Evolutionary conservation across 2,329 filamentous ascomycete genomes (phyloP).

Genomic region (Penicillium frequentans): DNA sequence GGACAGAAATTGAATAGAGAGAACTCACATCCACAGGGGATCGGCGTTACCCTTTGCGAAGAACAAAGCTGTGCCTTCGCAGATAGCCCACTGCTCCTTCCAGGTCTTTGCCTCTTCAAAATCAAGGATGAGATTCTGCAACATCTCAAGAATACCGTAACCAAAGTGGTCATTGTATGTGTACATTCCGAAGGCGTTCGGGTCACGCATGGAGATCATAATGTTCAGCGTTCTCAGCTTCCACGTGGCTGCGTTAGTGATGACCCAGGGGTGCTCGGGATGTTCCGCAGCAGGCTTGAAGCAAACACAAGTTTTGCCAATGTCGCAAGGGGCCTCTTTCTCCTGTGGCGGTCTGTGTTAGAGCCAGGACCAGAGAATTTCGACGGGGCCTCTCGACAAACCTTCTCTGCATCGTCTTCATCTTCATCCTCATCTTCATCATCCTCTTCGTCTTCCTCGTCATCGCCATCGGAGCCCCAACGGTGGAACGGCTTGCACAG

Average conservation of each 20-base stretch:
- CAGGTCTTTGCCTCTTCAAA: conserved; percentile 39
- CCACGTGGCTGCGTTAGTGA: neutral
- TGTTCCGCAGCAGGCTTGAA: neutral
- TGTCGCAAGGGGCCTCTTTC: neutral
- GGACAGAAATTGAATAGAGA: neutral
- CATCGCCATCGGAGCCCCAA: neutral
- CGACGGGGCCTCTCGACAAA: neutral
- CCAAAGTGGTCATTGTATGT: conserved; percentile 45
- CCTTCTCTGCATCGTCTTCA: neutral
- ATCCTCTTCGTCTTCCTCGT: neutral
- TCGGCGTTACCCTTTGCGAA: conserved; percentile 17
- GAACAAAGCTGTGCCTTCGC: conserved; percentile 39
- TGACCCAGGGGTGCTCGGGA: neutral
- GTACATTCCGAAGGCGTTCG: conserved; percentile 45
- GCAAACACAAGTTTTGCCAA: neutral
- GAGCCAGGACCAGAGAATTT: neutral
- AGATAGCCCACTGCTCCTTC: conserved; percentile 44
- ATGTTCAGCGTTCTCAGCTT: neutral
- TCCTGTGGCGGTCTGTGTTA: neutral
- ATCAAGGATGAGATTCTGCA: conserved; percentile 46
- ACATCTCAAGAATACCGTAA: conserved; percentile 45
- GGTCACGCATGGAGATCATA: neutral
- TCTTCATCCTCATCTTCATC: neutral
- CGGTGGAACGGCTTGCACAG: neutral
- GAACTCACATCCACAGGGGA: conserved; percentile 22